These are phyloP conservation scores for Erodium moschatum DNA, from an alignment of 441 rosid species.

Conservation along the genomic window DNA sequence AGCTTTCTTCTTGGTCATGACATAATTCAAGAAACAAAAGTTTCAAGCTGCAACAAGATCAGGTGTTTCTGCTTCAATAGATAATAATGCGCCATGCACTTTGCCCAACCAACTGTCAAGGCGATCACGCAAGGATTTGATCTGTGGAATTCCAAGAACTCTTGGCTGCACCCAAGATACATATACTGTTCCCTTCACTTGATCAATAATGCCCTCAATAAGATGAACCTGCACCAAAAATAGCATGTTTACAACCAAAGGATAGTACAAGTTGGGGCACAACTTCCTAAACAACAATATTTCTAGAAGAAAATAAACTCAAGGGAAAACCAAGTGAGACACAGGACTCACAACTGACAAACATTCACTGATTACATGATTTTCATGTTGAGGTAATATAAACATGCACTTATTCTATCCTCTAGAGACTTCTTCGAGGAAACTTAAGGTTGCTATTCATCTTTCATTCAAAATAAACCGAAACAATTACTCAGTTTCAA, in stretches of 20 bases:
- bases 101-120: slow-evolving; percentile 68
- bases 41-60: slow-evolving; percentile 69
- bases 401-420: not conserved
- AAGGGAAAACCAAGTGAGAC: not conserved
- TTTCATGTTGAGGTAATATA: not conserved
- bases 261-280: not conserved
- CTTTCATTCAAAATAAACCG: not conserved
- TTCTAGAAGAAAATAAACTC: not conserved
- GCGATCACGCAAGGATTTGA: slow-evolving; percentile 67
- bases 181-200: slow-evolving; percentile 81
- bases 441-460: not conserved
- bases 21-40: not conserved
- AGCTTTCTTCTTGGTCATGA: not conserved
- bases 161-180: slow-evolving; percentile 98
- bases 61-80: slow-evolving; percentile 91
- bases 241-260: slow-evolving; percentile 5
- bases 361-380: no score
- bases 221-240: slow-evolving; percentile 61
- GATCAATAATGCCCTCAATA: slow-evolving; percentile 75
- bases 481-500: not conserved
- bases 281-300: not conserved
- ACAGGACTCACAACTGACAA: not conserved
- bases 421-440: not conserved
- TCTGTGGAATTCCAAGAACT: slow-evolving; percentile 77
- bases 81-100: slow-evolving; percentile 62